Base-by-base conservation (phyloP, 2,329 filamentous ascomycete species). In the Ceratocystis colombiana region DNA sequence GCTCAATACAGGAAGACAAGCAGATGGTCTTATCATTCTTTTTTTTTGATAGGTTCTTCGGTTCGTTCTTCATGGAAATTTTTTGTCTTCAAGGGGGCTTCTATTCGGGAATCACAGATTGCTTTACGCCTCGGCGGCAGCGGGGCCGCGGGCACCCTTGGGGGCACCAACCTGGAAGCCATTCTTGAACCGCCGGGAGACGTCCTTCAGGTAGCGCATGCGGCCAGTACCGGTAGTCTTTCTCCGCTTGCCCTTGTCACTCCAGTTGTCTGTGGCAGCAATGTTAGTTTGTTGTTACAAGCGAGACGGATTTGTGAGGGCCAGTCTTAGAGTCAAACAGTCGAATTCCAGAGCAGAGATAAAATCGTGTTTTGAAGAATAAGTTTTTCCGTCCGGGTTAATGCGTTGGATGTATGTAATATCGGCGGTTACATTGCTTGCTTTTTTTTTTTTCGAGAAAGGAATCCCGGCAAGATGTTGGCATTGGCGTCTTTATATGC, bases 221-320 rank as follows among this genome's bases (percentile, higher is more conserved):
- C 94, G 90, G 79, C 94, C 94, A 77, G 90, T 93, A 76, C 94
- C 94, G 78, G 89, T 93, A 77, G 93, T 96, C 92, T 96, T 97
- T 88, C 94, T 95, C 80, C 94, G 86, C 90, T 97, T 97, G 75
- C 92, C 93, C 89, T 99, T 99, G 87, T 97, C 93, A 80, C 89
- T 86, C 94, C 94, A 99, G 89, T 99, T 96, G 88, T 88, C 93
- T 97, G 77, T 77, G 69, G 12, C 45, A 28, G 20, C 17, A 57
- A 37, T 20, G 64, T 68, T 68, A 68, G 67, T 55, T 44, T 37
- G 1, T 6, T 59, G 53, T 33, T 30, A 25, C 53, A 17, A 17
- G 12, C 33, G 62, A 57, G 44, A 61, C 17, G 10, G 50, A 62
- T n/a, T 15, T 37, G 62, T 64, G 20, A 45, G 8, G 37, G 2